These are phyloP conservation scores for Fraxinus dipetala DNA, from an alignment of 305 asterid genomes.

Conservation along the genomic window DNA sequence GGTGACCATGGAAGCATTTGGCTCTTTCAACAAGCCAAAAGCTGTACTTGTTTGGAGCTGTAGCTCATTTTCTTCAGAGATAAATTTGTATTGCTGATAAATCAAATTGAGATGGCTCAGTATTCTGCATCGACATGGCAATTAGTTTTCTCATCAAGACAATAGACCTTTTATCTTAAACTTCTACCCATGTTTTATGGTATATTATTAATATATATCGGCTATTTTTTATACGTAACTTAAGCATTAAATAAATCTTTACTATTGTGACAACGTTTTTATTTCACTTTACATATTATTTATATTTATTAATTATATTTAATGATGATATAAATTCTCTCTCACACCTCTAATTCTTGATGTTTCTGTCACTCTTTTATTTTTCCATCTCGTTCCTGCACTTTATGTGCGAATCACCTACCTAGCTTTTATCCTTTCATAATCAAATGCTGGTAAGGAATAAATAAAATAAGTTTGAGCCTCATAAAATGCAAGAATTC, in stretches of 20 bases:
- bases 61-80: neutral
- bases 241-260: neutral
- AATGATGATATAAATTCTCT: neutral
- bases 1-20: neutral
- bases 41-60: neutral
- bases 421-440: neutral
- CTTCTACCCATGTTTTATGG: neutral
- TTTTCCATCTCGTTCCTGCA: neutral
- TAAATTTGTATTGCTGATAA: neutral
- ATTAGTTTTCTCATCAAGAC: constrained; percentile 5
- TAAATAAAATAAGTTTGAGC: neutral
- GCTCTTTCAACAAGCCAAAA: constrained; percentile 3
- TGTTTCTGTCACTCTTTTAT: neutral
- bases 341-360: neutral
- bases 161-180: neutral
- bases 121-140: neutral
- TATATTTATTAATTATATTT: neutral
- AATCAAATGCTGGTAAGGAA: neutral
- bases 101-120: neutral
- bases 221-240: neutral
- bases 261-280: neutral
- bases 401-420: neutral
- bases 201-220: neutral
- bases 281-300: neutral
- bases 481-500: neutral